These are phyloP conservation scores for Epichloe amarillans DNA, from an alignment of 2,329 filamentous ascomycete genomes.

Conservation along the genomic window DNA sequence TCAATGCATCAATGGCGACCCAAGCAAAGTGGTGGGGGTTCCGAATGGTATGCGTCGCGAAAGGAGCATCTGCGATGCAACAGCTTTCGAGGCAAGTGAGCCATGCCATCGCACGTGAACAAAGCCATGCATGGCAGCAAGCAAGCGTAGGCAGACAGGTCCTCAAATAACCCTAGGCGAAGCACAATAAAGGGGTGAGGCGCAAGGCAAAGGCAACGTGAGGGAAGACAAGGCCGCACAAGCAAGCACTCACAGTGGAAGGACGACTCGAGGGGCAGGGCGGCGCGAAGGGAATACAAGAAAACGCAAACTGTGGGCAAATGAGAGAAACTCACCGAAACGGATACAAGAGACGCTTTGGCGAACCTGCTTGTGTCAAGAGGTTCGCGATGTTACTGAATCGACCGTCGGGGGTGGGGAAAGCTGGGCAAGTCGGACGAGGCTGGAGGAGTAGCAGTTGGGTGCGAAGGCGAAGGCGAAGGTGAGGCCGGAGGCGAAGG, in stretches of 20 bases:
- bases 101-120: not conserved
- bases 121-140: conserved; percentile 3
- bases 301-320: not conserved
- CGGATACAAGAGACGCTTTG: not conserved
- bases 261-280: conserved; percentile 2
- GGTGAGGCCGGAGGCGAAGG: not conserved
- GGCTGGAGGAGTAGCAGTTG: conserved; percentile 1
- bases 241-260: conserved; percentile 4
- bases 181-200: not conserved
- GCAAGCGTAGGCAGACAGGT: conserved; percentile 1
- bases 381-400: not conserved
- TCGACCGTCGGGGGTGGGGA: conserved; percentile 1
- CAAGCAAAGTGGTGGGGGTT: not conserved
- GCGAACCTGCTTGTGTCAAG: not conserved
- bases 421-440: conserved; percentile 2
- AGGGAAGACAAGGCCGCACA: conserved; percentile 5
- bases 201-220: not conserved
- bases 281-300: conserved; percentile 3
- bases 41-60: not conserved
- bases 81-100: conserved; percentile 4
- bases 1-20: conserved; percentile 2
- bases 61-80: conserved; percentile 3
- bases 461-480: not conserved
- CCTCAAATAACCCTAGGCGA: not conserved
- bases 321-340: conserved; percentile 3